Conservation (phyloP, 2,329 filamentous ascomycete species). For the Dryadomyces quercivorus region DNA sequence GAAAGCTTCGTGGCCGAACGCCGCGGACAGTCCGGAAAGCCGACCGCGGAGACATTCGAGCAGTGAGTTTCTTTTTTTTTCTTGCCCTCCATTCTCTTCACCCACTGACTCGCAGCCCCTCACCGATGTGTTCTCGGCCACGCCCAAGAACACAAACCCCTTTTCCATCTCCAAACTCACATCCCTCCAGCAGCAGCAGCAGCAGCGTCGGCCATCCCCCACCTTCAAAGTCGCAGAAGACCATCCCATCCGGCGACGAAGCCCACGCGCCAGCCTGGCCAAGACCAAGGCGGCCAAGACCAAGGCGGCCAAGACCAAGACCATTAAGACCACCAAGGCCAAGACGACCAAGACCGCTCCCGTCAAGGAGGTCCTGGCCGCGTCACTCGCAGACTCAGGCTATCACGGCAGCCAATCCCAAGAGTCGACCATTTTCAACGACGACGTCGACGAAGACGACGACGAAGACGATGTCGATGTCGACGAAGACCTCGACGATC, state of each 20-base stretch:
- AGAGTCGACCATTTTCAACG: conserved; percentile 21
- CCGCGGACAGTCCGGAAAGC: conserved; percentile 57
- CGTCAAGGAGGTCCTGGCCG: conserved; percentile 13
- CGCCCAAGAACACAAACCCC: conserved; percentile 41
- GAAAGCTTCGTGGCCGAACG: conserved; percentile 71
- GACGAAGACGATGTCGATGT: conserved; percentile 11
- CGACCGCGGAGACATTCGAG: conserved; percentile 44
- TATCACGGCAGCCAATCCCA: conserved; percentile 57
- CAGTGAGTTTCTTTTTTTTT: conserved; percentile 35
- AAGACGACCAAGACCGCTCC: conserved; percentile 9
- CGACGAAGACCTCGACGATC: conserved; percentile 11
- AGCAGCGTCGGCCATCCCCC: conserved; percentile 25
- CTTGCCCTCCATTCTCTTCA: background rate
- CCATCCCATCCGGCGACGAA: conserved; percentile 17
- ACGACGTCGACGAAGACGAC: conserved; percentile 13
- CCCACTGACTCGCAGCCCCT: conserved; percentile 36
- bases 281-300: conserved; percentile 11
- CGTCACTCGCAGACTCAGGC: conserved; percentile 48
- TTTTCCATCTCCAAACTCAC: conserved; percentile 32
- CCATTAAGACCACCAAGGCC: conserved; percentile 5
- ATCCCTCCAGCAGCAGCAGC: conserved; percentile 28
- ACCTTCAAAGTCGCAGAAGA: conserved; percentile 46
- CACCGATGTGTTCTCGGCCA: conserved; percentile 45
- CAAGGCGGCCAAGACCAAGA: conserved; percentile 20
- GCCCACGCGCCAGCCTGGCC: conserved; percentile 20